A percentile compares a stretch with the other conserved stretches of the same genome.
Conservation (phyloP, 2,329 filamentous ascomycete species). For the Verticillium tricorpus region DNA sequence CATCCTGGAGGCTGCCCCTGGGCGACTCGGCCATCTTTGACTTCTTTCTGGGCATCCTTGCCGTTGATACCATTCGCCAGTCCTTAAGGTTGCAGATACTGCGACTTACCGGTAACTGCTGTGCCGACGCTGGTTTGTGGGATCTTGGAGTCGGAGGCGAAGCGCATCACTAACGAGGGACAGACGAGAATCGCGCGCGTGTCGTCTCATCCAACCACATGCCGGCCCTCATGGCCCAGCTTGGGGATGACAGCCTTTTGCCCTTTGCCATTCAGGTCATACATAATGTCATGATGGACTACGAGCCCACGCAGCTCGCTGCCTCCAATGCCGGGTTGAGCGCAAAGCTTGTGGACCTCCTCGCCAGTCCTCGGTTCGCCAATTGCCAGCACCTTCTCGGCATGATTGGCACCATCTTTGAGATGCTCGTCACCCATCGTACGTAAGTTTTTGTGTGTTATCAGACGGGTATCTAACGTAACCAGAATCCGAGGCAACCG, state of each 20-base stretch:
- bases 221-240: conserved; percentile 39
- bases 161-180: background rate
- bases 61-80: conserved; percentile 29
- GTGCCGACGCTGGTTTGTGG: conserved; percentile 50
- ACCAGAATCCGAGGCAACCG: conserved; percentile 28
- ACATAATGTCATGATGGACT: conserved; percentile 60
- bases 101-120: conserved; percentile 57
- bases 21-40: conserved; percentile 54
- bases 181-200: conserved; percentile 55
- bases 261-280: conserved; percentile 54
- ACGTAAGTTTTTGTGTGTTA: conserved; percentile 6
- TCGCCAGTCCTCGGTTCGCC: conserved; percentile 39
- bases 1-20: conserved; percentile 50
- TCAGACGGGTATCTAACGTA: conserved; percentile 25
- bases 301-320: conserved; percentile 53
- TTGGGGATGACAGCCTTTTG: conserved; percentile 43
- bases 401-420: conserved; percentile 53
- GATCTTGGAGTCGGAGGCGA: background rate
- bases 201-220: conserved; percentile 47
- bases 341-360: conserved; percentile 41
- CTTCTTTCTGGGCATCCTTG: conserved; percentile 48
- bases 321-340: conserved; percentile 50
- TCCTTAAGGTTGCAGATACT: conserved; percentile 49
- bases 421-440: conserved; percentile 48
- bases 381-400: conserved; percentile 38